Evolutionary conservation across 202 grass and related monocot species (phyloP).

Genomic region (Musa balbisiana): DNA sequence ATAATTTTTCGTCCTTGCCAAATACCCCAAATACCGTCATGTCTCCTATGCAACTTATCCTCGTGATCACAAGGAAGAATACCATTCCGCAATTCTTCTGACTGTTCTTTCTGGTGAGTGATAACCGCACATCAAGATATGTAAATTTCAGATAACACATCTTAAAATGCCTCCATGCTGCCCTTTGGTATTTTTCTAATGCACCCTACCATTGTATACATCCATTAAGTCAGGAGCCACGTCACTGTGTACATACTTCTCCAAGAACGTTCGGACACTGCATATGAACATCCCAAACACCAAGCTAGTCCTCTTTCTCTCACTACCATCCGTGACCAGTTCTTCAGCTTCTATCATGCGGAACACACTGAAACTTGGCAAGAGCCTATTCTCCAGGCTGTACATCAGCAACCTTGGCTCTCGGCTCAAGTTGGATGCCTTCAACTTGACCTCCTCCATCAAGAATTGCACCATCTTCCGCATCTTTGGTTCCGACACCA

Average conservation of each 20-base stretch:
- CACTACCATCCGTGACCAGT: background rate
- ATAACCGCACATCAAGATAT: background rate
- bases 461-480: background rate
- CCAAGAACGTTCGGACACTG: background rate
- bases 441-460: slow-evolving; percentile 2
- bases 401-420: slow-evolving; percentile 19
- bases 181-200: background rate
- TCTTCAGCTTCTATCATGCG: background rate
- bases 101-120: background rate
- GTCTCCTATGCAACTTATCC: no score
- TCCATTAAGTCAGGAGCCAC: background rate
- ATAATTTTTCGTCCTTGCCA: no score
- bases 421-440: background rate
- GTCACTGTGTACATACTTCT: background rate
- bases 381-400: slow-evolving; percentile 9
- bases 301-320: background rate
- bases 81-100: no score
- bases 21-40: no score
- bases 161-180: background rate
- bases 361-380: slow-evolving; percentile 9
- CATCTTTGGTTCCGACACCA: background rate
- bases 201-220: background rate
- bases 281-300: background rate
- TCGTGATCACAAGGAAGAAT: no score
- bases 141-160: background rate